A percentile compares a stretch with the other conserved stretches of the same genome.
These are phyloP conservation scores for Ciborinia camelliae DNA, from an alignment of 2,329 filamentous ascomycete species.

Conservation along the genomic window DNA sequence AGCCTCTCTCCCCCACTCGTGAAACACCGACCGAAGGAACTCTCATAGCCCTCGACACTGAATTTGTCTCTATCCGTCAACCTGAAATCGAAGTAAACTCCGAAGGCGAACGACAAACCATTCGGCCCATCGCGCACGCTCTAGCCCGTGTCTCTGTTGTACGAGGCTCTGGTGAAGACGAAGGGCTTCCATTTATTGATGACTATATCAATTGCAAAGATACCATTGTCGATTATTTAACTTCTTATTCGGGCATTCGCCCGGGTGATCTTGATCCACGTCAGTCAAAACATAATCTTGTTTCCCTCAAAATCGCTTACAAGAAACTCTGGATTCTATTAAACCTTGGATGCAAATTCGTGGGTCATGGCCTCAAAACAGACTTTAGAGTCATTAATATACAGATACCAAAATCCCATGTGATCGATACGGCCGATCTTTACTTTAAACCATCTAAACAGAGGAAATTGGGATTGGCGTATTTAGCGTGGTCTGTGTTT, in stretches of 20 bases:
- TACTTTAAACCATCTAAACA: slow-evolving; percentile 80
- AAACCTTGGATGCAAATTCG: slow-evolving; percentile 89
- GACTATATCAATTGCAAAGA: slow-evolving; percentile 94
- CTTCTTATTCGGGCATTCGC: slow-evolving; percentile 87
- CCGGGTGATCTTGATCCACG: slow-evolving; percentile 78
- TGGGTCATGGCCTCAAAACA: slow-evolving; percentile 89
- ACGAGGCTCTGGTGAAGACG: slow-evolving; percentile 71
- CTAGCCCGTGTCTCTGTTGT: slow-evolving; percentile 91
- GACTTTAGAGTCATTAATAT: slow-evolving; percentile 99
- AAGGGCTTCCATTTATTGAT: slow-evolving; percentile 88
- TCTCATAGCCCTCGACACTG: slow-evolving; percentile 87
- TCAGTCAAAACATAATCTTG: slow-evolving; percentile 75
- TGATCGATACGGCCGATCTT: slow-evolving; percentile 90
- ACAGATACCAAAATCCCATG: slow-evolving; percentile 82
- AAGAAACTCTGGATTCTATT: slow-evolving; percentile 97
- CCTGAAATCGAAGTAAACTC: slow-evolving; percentile 96
- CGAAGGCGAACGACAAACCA: slow-evolving; percentile 86
- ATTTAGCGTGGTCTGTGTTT: slow-evolving; percentile 85
- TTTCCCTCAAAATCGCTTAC: slow-evolving; percentile 87
- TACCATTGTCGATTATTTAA: slow-evolving; percentile 91
- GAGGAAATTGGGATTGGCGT: slow-evolving; percentile 86
- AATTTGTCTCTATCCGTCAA: slow-evolving; percentile 90
- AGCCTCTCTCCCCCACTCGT: slow-evolving; percentile 50
- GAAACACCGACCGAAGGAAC: slow-evolving; percentile 70
- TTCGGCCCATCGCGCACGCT: slow-evolving; percentile 84